Evolutionary conservation across 2,329 filamentous ascomycete species (phyloP).

Genomic region (Xenosphaeropsis pyriputrescens): DNA sequence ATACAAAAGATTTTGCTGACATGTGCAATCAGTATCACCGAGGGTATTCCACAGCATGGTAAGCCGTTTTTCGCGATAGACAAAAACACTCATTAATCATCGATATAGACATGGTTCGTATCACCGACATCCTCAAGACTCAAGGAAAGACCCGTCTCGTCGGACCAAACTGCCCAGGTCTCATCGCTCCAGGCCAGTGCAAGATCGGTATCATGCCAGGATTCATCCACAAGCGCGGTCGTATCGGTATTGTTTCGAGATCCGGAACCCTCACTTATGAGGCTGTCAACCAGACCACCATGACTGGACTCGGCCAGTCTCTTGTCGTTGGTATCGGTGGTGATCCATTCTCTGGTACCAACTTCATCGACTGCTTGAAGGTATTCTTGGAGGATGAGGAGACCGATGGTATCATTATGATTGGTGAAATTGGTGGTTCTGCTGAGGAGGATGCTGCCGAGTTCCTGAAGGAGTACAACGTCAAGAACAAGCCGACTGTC

Average conservation of each 20-base stretch:
- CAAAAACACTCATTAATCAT: constrained; percentile 1
- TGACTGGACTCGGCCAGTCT: constrained; percentile 91
- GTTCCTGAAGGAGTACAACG: constrained; percentile 88
- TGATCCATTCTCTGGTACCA: constrained; percentile 97
- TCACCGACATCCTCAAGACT: constrained; percentile 94
- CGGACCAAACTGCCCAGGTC: constrained; percentile 94
- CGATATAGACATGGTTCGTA: constrained; percentile 83
- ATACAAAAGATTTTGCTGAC: too few relatives aligned
- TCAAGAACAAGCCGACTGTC: constrained; percentile 85
- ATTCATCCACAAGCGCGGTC: constrained; percentile 99
- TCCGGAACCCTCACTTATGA: constrained; percentile 98
- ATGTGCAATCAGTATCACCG: constrained; percentile 50
- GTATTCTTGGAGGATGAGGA: constrained; percentile 93
- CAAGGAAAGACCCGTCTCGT: constrained; percentile 95
- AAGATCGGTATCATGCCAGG: constrained; percentile 99
- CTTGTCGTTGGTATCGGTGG: constrained; percentile 97
- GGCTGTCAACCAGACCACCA: constrained; percentile 98
- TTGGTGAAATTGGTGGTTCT: constrained; percentile 94
- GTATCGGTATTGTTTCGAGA: constrained; percentile 95
- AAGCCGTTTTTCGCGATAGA: constrained; percentile 20
- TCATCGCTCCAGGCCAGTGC: constrained; percentile 91
- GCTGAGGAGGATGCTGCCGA: constrained; percentile 98
- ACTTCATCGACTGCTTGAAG: constrained; percentile 98
- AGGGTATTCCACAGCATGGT: constrained; percentile 97
- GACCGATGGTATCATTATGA: constrained; percentile 99